These are phyloP conservation scores for Blastomyces emzantsi DNA, from an alignment of 2,329 filamentous ascomycete species.

Conservation along the genomic window DNA sequence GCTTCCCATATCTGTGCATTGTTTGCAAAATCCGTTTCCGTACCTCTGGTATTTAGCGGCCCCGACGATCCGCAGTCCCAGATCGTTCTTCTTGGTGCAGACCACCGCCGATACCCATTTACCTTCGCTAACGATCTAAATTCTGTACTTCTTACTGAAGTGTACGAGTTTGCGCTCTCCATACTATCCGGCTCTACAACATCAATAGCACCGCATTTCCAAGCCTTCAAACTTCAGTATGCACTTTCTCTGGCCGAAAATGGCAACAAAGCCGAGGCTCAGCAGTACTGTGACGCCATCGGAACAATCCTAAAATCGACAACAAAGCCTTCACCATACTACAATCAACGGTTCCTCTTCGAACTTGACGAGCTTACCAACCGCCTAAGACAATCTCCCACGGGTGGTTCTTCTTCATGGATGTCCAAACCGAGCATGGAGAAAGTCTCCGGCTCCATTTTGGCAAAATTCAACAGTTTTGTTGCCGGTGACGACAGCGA, in stretches of 20 bases:
- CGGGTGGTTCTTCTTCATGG: conserved; percentile 74
- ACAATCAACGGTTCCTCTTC: conserved; percentile 63
- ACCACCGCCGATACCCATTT: conserved; percentile 62
- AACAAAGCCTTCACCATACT: conserved; percentile 77
- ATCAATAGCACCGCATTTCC: conserved; percentile 65
- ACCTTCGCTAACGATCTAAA: conserved; percentile 74
- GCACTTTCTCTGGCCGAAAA: conserved; percentile 75
- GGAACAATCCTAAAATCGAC: conserved; percentile 64
- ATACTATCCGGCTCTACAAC: conserved; percentile 52
- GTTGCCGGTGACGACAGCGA: conserved; percentile 84
- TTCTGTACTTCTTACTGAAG: conserved; percentile 84
- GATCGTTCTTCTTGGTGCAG: conserved; percentile 76
- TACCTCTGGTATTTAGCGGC: conserved; percentile 63
- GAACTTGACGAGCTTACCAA: conserved; percentile 75
- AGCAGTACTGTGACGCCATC: conserved; percentile 87
- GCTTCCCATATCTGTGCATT: conserved; percentile 92
- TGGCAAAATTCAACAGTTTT: conserved; percentile 92
- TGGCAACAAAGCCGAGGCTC: conserved; percentile 70
- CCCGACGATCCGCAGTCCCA: conserved; percentile 69
- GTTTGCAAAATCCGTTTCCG: conserved; percentile 55
- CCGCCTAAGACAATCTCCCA: conserved; percentile 75
- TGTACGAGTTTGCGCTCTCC: conserved; percentile 83
- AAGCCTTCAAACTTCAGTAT: conserved; percentile 85
- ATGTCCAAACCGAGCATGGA: conserved; percentile 94
- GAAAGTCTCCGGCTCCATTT: conserved; percentile 84